Conservation (phyloP, 2,329 filamentous ascomycete genomes). For the Bipolaris gigantea region DNA sequence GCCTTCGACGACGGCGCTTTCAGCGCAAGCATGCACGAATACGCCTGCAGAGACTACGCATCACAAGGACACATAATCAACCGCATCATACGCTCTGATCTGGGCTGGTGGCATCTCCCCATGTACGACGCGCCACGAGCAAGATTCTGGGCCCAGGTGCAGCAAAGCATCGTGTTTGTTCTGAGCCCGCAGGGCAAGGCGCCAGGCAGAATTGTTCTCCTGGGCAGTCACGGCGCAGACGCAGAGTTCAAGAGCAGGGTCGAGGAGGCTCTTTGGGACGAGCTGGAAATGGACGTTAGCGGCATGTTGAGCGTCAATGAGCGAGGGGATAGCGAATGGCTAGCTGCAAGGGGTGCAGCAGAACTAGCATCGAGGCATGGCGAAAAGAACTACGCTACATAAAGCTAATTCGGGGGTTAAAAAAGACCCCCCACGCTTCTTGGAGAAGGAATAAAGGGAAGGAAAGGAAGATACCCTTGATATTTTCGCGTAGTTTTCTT, state of each 20-base stretch:
- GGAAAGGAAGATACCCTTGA: background rate
- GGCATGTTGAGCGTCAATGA: slow-evolving; percentile 17
- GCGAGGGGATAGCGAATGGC: slow-evolving; percentile 8
- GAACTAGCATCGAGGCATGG: slow-evolving; percentile 22
- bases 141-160: slow-evolving; percentile 28
- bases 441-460: too few relatives aligned
- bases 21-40: slow-evolving; percentile 20
- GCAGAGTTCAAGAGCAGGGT: slow-evolving; percentile 27
- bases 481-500: background rate
- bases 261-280: slow-evolving; percentile 24
- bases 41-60: slow-evolving; percentile 8
- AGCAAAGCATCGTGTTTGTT: slow-evolving; percentile 24
- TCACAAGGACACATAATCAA: slow-evolving; percentile 10
- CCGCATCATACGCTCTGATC: slow-evolving; percentile 13
- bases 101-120: slow-evolving; percentile 34
- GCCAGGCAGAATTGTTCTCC: slow-evolving; percentile 27
- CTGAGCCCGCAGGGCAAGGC: slow-evolving; percentile 10
- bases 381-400: background rate
- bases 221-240: slow-evolving; percentile 27
- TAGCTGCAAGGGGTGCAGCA: slow-evolving; percentile 31
- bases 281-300: slow-evolving; percentile 24
- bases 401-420: background rate
- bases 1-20: slow-evolving; percentile 35
- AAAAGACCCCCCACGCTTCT: too few relatives aligned
- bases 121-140: slow-evolving; percentile 23